Conservation (phyloP, 129 eudicot species). For the Lactuca saligna region DNA sequence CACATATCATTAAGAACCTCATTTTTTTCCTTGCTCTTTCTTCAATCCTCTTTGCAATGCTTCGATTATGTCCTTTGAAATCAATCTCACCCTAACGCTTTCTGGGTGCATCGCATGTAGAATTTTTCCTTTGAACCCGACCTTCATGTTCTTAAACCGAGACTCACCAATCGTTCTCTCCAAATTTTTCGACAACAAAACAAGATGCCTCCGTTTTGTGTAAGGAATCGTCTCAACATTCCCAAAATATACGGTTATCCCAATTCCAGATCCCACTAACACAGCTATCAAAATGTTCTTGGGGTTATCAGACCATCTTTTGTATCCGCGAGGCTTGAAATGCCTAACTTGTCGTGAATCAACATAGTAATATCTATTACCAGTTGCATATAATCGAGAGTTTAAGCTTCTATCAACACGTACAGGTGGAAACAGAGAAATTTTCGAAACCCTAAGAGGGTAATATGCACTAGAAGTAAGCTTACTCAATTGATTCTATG, state of each 20-base stretch:
- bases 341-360: conserved; percentile 54
- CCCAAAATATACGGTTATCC: conserved; percentile 59
- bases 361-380: conserved; percentile 54
- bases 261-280: conserved; percentile 54
- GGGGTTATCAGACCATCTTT: conserved; percentile 60
- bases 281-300: conserved; percentile 40
- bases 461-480: conserved; percentile 7
- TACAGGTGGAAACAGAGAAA: conserved; percentile 32
- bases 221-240: conserved; percentile 79
- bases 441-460: conserved; percentile 12
- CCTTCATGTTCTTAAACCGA: conserved; percentile 53
- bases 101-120: conserved; percentile 83
- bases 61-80: conserved; percentile 64
- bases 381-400: conserved; percentile 21
- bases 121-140: conserved; percentile 62
- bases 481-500: conserved; percentile 7
- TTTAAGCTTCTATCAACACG: conserved; percentile 10
- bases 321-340: conserved; percentile 62
- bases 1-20: conserved; percentile 40
- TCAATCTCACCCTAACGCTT: conserved; percentile 68
- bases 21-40: conserved; percentile 45
- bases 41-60: conserved; percentile 71
- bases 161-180: conserved; percentile 63
- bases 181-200: conserved; percentile 45
- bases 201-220: conserved; percentile 69